Evolutionary conservation across 352 stramenopile genomes (phyloP).

Genomic region (Elongisporangium senticosum): DNA sequence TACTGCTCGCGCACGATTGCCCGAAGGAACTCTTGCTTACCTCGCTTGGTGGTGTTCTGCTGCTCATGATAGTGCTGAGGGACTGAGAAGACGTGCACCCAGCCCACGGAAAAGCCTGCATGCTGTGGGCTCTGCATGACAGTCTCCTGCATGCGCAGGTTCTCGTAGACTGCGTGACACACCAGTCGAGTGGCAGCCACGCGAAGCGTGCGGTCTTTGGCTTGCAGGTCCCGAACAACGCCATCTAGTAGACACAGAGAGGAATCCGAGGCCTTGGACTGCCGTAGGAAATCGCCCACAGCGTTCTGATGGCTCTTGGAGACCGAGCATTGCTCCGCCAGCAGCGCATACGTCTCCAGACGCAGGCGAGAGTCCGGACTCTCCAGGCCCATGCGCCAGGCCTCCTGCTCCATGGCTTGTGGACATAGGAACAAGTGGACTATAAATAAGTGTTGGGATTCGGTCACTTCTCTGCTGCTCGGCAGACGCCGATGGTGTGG

Average conservation of each 20-base stretch:
- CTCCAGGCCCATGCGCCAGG: conserved; percentile 9
- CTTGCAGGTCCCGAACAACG: conserved; percentile 28
- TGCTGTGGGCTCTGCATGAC: conserved; percentile 10
- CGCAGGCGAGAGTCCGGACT: conserved; percentile 22
- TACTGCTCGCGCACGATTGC: conserved; percentile 31
- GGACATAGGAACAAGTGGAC: background rate
- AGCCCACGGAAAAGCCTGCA: conserved; percentile 36
- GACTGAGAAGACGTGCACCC: conserved; percentile 46
- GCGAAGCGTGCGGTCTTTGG: conserved; percentile 34
- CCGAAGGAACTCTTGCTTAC: conserved; percentile 23
- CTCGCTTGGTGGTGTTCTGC: conserved; percentile 13
- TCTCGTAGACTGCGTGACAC: conserved; percentile 50
- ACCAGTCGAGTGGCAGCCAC: conserved; percentile 38
- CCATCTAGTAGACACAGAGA: conserved; percentile 11
- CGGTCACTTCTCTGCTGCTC: too few species aligned
- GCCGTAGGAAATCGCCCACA: conserved; percentile 36
- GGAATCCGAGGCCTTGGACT: conserved; percentile 2
- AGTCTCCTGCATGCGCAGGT: conserved; percentile 20
- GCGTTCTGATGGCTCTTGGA: conserved; percentile 35
- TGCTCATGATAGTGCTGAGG: conserved; percentile 20
- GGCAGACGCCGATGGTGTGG: too few species aligned
- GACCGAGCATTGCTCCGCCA: conserved; percentile 25
- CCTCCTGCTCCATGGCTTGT: conserved; percentile 2
- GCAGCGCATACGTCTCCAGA: conserved; percentile 24
- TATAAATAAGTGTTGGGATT: conserved; percentile 3